phyloP scores from a whole-genome alignment of 1,284 basidiomycete species.

The Ustilago nuda region DNA sequence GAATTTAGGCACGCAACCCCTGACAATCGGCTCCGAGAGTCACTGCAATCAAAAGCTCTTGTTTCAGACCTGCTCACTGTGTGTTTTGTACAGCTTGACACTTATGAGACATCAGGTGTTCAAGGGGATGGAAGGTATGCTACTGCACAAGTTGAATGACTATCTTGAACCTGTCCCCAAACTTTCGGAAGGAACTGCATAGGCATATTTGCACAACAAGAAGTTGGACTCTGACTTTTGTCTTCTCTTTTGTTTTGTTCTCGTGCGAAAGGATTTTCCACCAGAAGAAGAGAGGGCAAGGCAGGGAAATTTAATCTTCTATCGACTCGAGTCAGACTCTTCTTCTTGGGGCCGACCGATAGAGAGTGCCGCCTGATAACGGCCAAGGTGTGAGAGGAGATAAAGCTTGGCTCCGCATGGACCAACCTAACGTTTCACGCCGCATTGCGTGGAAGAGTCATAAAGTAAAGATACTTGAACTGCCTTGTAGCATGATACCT shows the following conservation, averaged over 20 bases:
- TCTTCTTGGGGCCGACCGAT: too few species aligned
- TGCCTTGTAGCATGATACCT: neutral
- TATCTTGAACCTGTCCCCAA: too few species aligned
- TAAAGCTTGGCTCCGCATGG: conserved; percentile 2
- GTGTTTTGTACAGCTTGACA: too few species aligned
- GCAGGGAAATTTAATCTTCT: neutral
- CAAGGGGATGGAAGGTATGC: too few species aligned
- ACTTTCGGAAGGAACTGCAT: too few species aligned
- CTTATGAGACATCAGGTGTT: too few species aligned
- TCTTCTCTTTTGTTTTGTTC: neutral
- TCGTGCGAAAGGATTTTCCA: neutral
- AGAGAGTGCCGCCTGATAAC: conserved; percentile 2
- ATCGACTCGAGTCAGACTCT: conserved; percentile 2
- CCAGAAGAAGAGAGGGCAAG: too few species aligned
- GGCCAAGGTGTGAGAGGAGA: neutral
- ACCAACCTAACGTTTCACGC: conserved; percentile 1
- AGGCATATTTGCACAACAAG: neutral
- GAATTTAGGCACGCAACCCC: too few species aligned
- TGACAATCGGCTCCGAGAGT: too few species aligned
- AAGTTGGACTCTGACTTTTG: neutral
- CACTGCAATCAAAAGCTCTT: too few species aligned
- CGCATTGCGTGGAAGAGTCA: conserved; percentile 2
- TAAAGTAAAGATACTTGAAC: neutral
- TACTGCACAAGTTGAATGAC: too few species aligned
- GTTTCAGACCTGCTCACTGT: too few species aligned